These are phyloP conservation scores for Trichosporon sp. DNA, from an alignment of 1,284 basidiomycete genomes.

Conservation along the genomic window DNA sequence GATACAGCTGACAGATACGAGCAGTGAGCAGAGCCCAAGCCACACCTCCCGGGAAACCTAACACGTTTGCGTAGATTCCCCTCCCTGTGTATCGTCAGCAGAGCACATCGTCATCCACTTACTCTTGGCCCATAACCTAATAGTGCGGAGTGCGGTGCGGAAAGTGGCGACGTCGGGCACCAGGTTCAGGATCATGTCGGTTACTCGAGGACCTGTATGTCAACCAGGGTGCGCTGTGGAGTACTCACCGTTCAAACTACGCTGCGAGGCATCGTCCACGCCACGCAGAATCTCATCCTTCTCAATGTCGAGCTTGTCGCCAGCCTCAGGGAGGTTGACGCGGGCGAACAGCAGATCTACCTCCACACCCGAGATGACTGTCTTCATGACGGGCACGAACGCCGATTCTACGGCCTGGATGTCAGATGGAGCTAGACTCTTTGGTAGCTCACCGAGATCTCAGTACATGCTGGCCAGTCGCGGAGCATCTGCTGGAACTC, in stretches of 20 bases:
- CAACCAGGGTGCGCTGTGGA: slow-evolving; percentile 2
- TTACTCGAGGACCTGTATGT: slow-evolving; percentile 78
- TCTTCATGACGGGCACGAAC: slow-evolving; percentile 90
- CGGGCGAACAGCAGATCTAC: slow-evolving; percentile 88
- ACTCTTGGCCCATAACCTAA: slow-evolving; percentile 98
- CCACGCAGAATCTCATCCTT: slow-evolving; percentile 90
- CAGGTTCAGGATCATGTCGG: slow-evolving; percentile 89
- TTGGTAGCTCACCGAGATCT: slow-evolving; percentile 73
- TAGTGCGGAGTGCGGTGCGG: slow-evolving; percentile 87
- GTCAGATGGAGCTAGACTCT: not conserved
- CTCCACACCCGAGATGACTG: slow-evolving; percentile 85
- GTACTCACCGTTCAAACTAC: slow-evolving; percentile 79
- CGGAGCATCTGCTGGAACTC: slow-evolving; percentile 85
- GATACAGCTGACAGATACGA: slow-evolving; percentile 97
- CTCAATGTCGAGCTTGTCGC: slow-evolving; percentile 80
- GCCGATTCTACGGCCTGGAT: slow-evolving; percentile 86
- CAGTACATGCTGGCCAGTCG: slow-evolving; percentile 76
- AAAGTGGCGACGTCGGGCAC: slow-evolving; percentile 94
- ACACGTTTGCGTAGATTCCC: slow-evolving; percentile 97
- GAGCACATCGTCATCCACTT: slow-evolving; percentile 39
- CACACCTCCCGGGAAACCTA: slow-evolving; percentile 95
- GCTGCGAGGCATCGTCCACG: slow-evolving; percentile 88
- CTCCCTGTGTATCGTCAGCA: slow-evolving; percentile 59
- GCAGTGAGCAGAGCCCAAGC: slow-evolving; percentile 99
- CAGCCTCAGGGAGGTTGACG: slow-evolving; percentile 55